Percentiles rank a stretch among this genome's conserved stretches.
Conservation (phyloP, 2,329 filamentous ascomycete species). For the Ceratocystis eucalypticola region DNA sequence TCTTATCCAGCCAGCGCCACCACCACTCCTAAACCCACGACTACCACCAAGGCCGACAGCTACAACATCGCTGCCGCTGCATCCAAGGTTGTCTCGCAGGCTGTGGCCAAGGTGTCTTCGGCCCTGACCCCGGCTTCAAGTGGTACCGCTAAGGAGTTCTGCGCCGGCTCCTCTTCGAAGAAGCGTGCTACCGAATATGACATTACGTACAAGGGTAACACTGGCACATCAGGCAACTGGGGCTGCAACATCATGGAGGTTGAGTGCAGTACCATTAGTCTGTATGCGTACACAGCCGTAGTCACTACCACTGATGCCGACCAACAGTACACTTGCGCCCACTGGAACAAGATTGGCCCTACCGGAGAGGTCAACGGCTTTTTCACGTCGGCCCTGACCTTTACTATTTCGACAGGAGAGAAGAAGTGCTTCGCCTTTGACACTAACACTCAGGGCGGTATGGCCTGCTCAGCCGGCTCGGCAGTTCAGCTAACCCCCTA, state of each 20-base stretch:
- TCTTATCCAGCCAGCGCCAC: constrained; percentile 15
- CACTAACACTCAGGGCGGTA: constrained; percentile 35
- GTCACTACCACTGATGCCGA: constrained; percentile 29
- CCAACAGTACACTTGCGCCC: constrained; percentile 28
- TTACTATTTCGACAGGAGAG: constrained; percentile 29
- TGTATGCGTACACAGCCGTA: constrained; percentile 34
- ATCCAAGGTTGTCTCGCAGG: neutral
- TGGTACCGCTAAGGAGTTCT: constrained; percentile 23
- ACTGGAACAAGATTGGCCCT: constrained; percentile 41
- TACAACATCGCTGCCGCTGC: constrained; percentile 4
- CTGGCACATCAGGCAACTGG: constrained; percentile 30
- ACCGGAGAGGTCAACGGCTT: constrained; percentile 34
- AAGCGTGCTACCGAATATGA: constrained; percentile 44
- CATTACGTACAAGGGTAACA: constrained; percentile 37
- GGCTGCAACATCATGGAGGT: constrained; percentile 42
- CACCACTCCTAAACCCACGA: constrained; percentile 13
- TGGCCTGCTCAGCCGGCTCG: constrained; percentile 29
- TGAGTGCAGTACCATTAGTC: constrained; percentile 25
- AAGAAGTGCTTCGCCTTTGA: constrained; percentile 34
- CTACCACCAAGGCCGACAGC: neutral
- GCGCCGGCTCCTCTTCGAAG: constrained; percentile 25
- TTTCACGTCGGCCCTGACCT: constrained; percentile 33
- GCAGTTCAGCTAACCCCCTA: constrained; percentile 26
- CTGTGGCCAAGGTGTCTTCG: constrained; percentile 26
- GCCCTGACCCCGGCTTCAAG: constrained; percentile 21